Evolutionary conservation across 2,329 filamentous ascomycete species (phyloP), one percentile per base, ranked within the genome.

Genomic region (Xylariomycetidae sp.): DNA sequence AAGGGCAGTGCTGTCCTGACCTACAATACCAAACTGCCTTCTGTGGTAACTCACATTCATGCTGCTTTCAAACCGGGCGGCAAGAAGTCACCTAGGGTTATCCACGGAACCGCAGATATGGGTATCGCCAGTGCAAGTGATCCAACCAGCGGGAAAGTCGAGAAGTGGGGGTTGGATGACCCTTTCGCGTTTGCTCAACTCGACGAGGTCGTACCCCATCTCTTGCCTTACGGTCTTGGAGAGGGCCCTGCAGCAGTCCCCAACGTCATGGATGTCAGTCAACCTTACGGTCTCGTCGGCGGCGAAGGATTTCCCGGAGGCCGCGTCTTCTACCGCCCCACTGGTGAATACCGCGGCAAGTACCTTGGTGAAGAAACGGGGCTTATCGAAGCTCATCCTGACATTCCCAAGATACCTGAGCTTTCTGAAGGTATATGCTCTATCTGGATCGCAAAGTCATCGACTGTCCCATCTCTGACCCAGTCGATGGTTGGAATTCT

Each of bases 241-340:
- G 69, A 86, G 19, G 88, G 88, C 5, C 81, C 87, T 32, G 80
- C 88, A 8, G 87, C 84, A 12, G 66, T 81, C 16, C 85, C 86
- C 2, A 96, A 96, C 51, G 76, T 85, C 22, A 89, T 96, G 83
- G 89, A 95, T 54, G 77, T 95, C 22, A 95, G 88, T 53, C 85
- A 90, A 49, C 75, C 77, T 7, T 89, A 85, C 54, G 90, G 90
- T 7, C 77, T 90, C 63, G 65, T 94, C 6, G 82, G 86, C 34
- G 90, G 88, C 3, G 88, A 95, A 64, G 89, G 88, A 2, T 87
- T 83, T 36, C 88, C 88, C 0, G 85, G 86, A 30, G 89, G 90
- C 4, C 80, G 82, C 36, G 74, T 79, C 27, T 92, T 89, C 56
- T 94, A 84, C 51, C 82, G 88, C 20, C 77, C 79, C 8, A 70